Conservation (phyloP, 768 basidiomycete species). For the Hericium erinaceus region DNA sequence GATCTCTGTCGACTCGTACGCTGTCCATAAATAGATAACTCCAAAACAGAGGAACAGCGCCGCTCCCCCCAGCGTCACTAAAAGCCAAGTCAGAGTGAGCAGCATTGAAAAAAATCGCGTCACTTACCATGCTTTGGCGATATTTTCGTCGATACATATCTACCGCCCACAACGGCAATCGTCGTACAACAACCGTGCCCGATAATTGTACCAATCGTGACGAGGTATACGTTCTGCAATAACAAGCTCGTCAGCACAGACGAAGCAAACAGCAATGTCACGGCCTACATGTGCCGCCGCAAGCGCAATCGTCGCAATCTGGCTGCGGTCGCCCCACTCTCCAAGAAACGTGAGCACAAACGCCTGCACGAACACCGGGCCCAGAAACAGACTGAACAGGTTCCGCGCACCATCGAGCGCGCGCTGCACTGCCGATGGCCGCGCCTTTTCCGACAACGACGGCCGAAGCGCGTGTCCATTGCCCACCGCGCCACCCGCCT, state of each 20-base stretch:
- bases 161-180: constrained; percentile 87
- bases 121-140: constrained; percentile 81
- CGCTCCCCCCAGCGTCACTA: constrained; percentile 14
- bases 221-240: constrained; percentile 80
- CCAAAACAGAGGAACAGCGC: constrained; percentile 12
- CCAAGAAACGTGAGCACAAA: constrained; percentile 96
- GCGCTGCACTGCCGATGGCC: constrained; percentile 14
- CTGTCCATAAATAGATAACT: constrained; percentile 11
- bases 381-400: constrained; percentile 72
- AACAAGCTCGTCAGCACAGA: constrained; percentile 5
- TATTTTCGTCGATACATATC: constrained; percentile 88
- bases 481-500: constrained; percentile 45
- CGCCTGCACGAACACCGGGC: constrained; percentile 91
- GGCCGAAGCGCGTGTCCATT: constrained; percentile 10
- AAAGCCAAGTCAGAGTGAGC: not conserved
- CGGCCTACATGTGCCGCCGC: constrained; percentile 83
- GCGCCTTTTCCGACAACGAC: constrained; percentile 8
- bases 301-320: constrained; percentile 93
- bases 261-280: not conserved
- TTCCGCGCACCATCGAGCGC: constrained; percentile 65
- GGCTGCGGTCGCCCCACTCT: constrained; percentile 97
- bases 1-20: constrained; percentile 3
- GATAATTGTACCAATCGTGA: constrained; percentile 81
- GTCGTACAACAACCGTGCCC: constrained; percentile 85
- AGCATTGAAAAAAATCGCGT: constrained; percentile 18